These are phyloP conservation scores for Amylostereum chailletii DNA, from an alignment of 1,284 basidiomycete genomes.

Conservation along the genomic window DNA sequence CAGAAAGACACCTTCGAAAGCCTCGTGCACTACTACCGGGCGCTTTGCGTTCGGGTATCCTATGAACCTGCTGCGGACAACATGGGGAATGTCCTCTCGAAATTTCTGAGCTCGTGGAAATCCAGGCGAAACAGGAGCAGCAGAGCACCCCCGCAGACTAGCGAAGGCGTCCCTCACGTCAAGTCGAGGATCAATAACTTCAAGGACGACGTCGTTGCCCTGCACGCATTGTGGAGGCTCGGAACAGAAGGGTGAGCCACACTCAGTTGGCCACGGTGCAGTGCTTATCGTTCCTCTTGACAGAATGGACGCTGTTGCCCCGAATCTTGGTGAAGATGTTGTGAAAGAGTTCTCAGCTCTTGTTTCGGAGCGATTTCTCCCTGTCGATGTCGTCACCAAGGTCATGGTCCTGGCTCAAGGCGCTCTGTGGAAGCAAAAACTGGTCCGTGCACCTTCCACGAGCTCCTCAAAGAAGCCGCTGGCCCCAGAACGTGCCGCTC, in stretches of 20 bases:
- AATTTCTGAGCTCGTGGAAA: conserved; percentile 54
- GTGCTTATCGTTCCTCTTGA: conserved; percentile 6
- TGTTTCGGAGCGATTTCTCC: conserved; percentile 62
- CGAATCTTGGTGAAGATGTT: conserved; percentile 38
- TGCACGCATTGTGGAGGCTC: conserved; percentile 66
- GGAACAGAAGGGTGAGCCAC: conserved; percentile 49
- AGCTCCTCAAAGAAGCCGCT: conserved; percentile 22
- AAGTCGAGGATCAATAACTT: conserved; percentile 45
- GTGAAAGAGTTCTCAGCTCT: conserved; percentile 47
- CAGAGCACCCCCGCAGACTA: conserved; percentile 13
- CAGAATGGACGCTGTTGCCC: conserved; percentile 37
- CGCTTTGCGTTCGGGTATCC: conserved; percentile 78
- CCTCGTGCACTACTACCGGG: conserved; percentile 85
- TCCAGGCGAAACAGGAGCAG: conserved; percentile 24
- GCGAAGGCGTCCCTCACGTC: conserved; percentile 19
- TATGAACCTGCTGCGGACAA: conserved; percentile 89
- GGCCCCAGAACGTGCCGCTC: conserved; percentile 12
- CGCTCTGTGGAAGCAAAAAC: conserved; percentile 66
- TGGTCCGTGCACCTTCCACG: conserved; percentile 40
- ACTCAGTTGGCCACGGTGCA: conserved; percentile 7
- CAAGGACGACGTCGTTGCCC: conserved; percentile 62
- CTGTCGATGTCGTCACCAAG: conserved; percentile 70
- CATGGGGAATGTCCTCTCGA: conserved; percentile 63
- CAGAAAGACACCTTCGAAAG: conserved; percentile 75
- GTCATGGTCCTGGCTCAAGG: conserved; percentile 69